Base-by-base conservation (phyloP, 805 yeast genomes). In the Kluyveromyces aestuarii region DNA sequence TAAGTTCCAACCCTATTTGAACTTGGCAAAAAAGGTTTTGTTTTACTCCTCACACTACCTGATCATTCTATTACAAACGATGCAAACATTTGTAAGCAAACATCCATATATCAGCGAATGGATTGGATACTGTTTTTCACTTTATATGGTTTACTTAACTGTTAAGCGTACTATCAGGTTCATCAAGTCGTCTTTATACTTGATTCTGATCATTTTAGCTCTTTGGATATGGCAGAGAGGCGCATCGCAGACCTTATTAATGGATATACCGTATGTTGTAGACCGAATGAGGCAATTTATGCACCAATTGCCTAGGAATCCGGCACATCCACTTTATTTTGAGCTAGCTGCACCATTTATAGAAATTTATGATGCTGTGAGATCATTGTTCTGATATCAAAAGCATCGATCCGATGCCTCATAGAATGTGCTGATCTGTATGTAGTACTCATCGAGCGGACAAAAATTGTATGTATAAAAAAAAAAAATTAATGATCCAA, bases 191-290 rank as follows among this genome's bases (percentile, higher is more conserved):
- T 43, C 45, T n/a, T 11, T 16, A n/a, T 43, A 43, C 33, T 21
- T 43, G 14, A 43, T 43, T 17, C n/a, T 43, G 27, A 11, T 35
- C 4, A 25, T 33, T 17, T 13, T 35, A 4, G 38, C 38, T 11
- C 27, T 43, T 17, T 43, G 27, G 21, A 38, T 43, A n/a, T 43
- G 45, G 45, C 45, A 43, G 14, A 30, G 45, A 43, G 45, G 45
- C 16, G 39, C 21, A 14, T 30, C 45, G 5, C 38, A 43, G 25
- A 38, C 36, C 4, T 13, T 43, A 11, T 18, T 43, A 25, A 43
- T 43, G 45, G 45, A 43, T 35, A 18, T 43, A n/a, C 45, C 45
- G 33, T 43, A 16, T 19, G 17, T 33, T 37, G 39, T 33, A 13
- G 45, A 43, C 7, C 35, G 27, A 33, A 4, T 43, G 36, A 43